Evolutionary conservation across 169 alveolate species (phyloP).

Genomic region (Plasmodium adleri): DNA sequence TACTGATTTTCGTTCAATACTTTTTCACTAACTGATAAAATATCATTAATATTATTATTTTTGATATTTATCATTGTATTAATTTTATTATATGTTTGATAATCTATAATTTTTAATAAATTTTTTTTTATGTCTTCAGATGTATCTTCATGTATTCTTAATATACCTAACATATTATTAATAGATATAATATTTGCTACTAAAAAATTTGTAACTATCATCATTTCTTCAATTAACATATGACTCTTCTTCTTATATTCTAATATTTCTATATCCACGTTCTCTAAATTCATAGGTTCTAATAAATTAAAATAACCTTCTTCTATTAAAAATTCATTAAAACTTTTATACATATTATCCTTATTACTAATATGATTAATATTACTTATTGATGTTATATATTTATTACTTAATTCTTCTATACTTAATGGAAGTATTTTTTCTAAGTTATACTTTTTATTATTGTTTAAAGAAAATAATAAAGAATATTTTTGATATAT

Average conservation of each 20-base stretch:
- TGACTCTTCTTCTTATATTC: conserved; percentile 82
- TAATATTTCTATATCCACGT: conserved; percentile 24
- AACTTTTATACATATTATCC: not conserved
- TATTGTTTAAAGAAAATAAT: conserved; percentile 24
- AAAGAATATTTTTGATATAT: conserved; percentile 20
- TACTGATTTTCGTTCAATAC: conserved; percentile 79
- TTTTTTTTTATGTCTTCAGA: conserved; percentile 79
- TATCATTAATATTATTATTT: conserved; percentile 24
- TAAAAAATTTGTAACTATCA: conserved; percentile 85
- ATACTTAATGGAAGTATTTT: conserved; percentile 20
- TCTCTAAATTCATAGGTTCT: conserved; percentile 61
- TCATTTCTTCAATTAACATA: conserved; percentile 87
- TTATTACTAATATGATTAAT: too few relatives aligned
- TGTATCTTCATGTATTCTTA: conserved; percentile 84
- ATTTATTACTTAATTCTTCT: conserved; percentile 12
- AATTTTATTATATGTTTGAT: conserved; percentile 53
- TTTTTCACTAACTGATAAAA: conserved; percentile 76
- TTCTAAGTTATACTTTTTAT: not conserved
- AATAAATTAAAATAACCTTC: conserved; percentile 6
- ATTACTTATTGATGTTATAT: not conserved
- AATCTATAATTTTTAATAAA: conserved; percentile 56
- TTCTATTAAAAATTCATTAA: conserved; percentile 12
- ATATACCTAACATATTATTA: conserved; percentile 74
- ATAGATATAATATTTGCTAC: conserved; percentile 82
- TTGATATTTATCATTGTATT: conserved; percentile 29